These are phyloP conservation scores for Isabelozyma pseudorhagii DNA, from an alignment of 805 yeast genomes.

Conservation along the genomic window DNA sequence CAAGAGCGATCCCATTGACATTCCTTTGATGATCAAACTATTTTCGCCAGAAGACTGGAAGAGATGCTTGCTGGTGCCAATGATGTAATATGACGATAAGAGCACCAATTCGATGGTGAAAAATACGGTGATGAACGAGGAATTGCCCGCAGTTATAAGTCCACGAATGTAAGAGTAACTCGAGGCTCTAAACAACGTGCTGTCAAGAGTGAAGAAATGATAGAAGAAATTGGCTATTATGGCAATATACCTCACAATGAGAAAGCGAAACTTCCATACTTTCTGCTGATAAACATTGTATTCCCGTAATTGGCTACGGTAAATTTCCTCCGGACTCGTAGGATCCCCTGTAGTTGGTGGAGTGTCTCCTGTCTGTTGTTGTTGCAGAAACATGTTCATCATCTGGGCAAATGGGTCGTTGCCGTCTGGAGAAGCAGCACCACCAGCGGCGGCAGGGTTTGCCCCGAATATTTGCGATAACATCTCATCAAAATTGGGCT, in stretches of 20 bases:
- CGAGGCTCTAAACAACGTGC: constrained; percentile 22
- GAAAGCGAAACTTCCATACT: constrained; percentile 28
- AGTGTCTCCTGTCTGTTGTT: constrained; percentile 1
- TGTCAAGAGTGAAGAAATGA: constrained; percentile 21
- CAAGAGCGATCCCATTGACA: constrained; percentile 32
- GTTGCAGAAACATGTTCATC: constrained; percentile 26
- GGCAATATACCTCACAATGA: constrained; percentile 24
- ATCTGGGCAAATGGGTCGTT: constrained; percentile 25
- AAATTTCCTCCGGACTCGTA: constrained; percentile 16
- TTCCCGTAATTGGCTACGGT: constrained; percentile 24
- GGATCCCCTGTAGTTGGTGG: constrained; percentile 4
- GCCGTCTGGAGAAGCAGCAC: constrained; percentile 4
- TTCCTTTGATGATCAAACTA: constrained; percentile 22
- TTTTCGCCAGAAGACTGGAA: constrained; percentile 21
- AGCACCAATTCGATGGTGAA: constrained; percentile 30
- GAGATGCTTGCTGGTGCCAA: constrained; percentile 21
- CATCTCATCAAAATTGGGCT: constrained; percentile 31
- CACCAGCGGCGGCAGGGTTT: constrained; percentile 6
- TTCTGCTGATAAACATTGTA: constrained; percentile 32
- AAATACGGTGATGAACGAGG: constrained; percentile 24
- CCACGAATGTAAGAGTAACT: constrained; percentile 23
- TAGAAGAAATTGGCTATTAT: constrained; percentile 31
- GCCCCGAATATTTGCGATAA: constrained; percentile 28
- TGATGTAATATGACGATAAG: constrained; percentile 29
- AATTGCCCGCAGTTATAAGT: constrained; percentile 7